phyloP scores from a whole-genome alignment of 2,329 filamentous ascomycete species.

The Salinomyces thailandicus region DNA sequence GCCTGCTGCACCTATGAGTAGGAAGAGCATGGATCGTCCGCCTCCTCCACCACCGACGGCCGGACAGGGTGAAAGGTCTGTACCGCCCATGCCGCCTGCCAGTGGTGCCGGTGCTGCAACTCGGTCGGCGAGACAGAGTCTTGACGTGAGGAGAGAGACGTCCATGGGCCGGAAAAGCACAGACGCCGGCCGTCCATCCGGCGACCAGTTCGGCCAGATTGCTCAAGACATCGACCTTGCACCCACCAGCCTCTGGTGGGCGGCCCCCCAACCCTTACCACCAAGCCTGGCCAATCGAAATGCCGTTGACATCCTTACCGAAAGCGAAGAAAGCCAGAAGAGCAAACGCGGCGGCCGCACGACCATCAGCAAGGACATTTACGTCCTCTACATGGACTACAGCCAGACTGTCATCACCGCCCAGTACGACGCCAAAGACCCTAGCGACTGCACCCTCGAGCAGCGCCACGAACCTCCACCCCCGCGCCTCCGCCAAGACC shows the following conservation, averaged over 20 bases:
- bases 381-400: slow-evolving; percentile 89
- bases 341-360: slow-evolving; percentile 60
- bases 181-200: slow-evolving; percentile 64
- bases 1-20: slow-evolving; percentile 6
- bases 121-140: slow-evolving; percentile 31
- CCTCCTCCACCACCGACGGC: slow-evolving; percentile 27
- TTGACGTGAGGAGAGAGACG: neutral
- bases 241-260: slow-evolving; percentile 73
- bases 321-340: slow-evolving; percentile 67
- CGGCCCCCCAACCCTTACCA: slow-evolving; percentile 65
- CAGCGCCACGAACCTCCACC: slow-evolving; percentile 83
- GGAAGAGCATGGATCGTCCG: slow-evolving; percentile 24
- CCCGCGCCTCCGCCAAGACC: slow-evolving; percentile 72
- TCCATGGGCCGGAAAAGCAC: neutral
- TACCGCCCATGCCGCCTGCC: slow-evolving; percentile 37
- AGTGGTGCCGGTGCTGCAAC: too few species aligned
- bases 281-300: slow-evolving; percentile 71
- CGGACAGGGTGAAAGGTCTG: slow-evolving; percentile 32
- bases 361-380: slow-evolving; percentile 67
- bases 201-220: slow-evolving; percentile 70
- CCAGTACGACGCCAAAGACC: slow-evolving; percentile 64
- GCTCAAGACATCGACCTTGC: slow-evolving; percentile 78
- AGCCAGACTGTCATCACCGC: slow-evolving; percentile 84
- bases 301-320: slow-evolving; percentile 64
- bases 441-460: slow-evolving; percentile 62